These are phyloP conservation scores for Dipteronia dyeriana DNA, from an alignment of 345 rosid species.

Conservation along the genomic window DNA sequence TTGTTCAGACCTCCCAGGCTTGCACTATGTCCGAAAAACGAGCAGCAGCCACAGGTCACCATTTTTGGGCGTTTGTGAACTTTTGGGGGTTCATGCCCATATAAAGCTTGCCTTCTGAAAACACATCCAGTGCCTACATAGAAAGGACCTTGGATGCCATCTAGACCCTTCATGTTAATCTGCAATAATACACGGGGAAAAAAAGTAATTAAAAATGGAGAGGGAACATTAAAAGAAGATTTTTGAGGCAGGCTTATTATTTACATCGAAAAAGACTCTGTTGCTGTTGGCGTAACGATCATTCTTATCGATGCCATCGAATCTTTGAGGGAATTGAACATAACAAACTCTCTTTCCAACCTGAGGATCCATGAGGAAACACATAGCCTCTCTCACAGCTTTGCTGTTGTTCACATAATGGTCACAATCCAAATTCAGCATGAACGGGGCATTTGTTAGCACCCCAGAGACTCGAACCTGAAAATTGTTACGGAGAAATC, in stretches of 20 bases:
- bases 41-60: slow-evolving; percentile 92
- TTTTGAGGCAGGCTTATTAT: background rate
- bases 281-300: slow-evolving; percentile 92
- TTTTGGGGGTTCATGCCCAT: slow-evolving; percentile 92
- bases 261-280: slow-evolving; percentile 85
- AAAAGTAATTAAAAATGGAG: too few species aligned
- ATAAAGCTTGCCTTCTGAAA: slow-evolving; percentile 86
- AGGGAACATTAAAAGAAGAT: background rate
- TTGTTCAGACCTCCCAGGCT: slow-evolving; percentile 53
- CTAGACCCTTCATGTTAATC: slow-evolving; percentile 86
- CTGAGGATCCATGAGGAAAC: slow-evolving; percentile 95
- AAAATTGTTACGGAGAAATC: slow-evolving; percentile 15
- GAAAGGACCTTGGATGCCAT: slow-evolving; percentile 91
- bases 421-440: slow-evolving; percentile 92
- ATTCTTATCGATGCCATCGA: slow-evolving; percentile 80
- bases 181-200: slow-evolving; percentile 26
- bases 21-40: slow-evolving; percentile 76
- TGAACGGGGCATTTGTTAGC: slow-evolving; percentile 86
- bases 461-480: slow-evolving; percentile 88
- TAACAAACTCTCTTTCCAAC: slow-evolving; percentile 80
- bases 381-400: slow-evolving; percentile 90
- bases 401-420: slow-evolving; percentile 87
- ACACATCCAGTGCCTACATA: slow-evolving; percentile 98
- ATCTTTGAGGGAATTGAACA: slow-evolving; percentile 91
- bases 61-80: slow-evolving; percentile 90